Percentiles rank a stretch among this genome's conserved stretches.
phyloP scores from a whole-genome alignment of 192 early-diverging fungal species.

The Entomortierella chlamydospora region DNA sequence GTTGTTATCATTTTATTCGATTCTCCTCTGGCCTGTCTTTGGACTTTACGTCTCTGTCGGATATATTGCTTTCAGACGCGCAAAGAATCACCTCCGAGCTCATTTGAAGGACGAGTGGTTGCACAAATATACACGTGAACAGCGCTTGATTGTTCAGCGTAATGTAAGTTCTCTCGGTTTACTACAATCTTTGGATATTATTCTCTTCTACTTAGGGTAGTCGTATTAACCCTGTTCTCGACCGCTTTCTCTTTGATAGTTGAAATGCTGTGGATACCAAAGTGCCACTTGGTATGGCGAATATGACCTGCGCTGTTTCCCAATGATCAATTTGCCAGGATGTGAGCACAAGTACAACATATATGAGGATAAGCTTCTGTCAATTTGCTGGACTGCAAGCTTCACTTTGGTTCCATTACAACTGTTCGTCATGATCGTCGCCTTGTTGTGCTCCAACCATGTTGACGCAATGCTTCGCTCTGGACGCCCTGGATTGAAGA shows the following conservation, averaged over 20 bases:
- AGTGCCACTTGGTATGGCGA: slow-evolving; percentile 38
- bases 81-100: slow-evolving; percentile 42
- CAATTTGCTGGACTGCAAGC: slow-evolving; percentile 23
- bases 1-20: slow-evolving; percentile 28
- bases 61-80: slow-evolving; percentile 52
- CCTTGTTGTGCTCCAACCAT: slow-evolving; percentile 56
- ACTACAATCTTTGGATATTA: too few relatives aligned
- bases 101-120: slow-evolving; percentile 56
- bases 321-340: slow-evolving; percentile 52
- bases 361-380: slow-evolving; percentile 46
- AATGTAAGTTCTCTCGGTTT: slow-evolving; percentile 27
- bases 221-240: too few relatives aligned
- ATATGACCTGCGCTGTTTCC: slow-evolving; percentile 54
- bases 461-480: slow-evolving; percentile 41
- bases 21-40: slow-evolving; percentile 53
- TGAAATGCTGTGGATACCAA: slow-evolving; percentile 59
- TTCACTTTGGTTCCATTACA: slow-evolving; percentile 54
- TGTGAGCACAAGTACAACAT: slow-evolving; percentile 51
- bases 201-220: too few relatives aligned
- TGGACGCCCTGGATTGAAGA: slow-evolving; percentile 35
- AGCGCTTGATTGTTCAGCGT: slow-evolving; percentile 50
- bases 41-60: slow-evolving; percentile 45
- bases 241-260: slow-evolving; percentile 23
- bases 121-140: slow-evolving; percentile 19
- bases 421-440: slow-evolving; percentile 44